phyloP scores from a whole-genome alignment of 2,329 filamentous ascomycete genomes.

The Colletotrichum musae region DNA sequence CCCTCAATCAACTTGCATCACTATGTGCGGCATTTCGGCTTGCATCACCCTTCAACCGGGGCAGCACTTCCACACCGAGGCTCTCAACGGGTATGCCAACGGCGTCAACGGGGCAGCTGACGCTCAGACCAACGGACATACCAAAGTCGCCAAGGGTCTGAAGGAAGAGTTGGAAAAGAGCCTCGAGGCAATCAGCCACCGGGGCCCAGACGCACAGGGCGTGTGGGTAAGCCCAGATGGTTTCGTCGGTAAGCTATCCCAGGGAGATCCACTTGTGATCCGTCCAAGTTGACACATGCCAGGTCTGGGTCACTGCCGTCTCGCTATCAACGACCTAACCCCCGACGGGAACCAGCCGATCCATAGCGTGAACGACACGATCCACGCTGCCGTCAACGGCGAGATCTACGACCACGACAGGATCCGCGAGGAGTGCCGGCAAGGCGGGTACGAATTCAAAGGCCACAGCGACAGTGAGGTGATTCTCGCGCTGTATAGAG shows the following conservation, averaged over 20 bases:
- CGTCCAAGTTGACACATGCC: background rate
- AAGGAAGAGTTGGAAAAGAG: constrained; percentile 41
- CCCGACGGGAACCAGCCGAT: constrained; percentile 62
- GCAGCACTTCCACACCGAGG: constrained; percentile 14
- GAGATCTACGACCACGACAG: constrained; percentile 69
- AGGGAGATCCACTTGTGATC: no score
- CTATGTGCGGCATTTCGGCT: constrained; percentile 31
- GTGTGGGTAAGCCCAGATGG: constrained; percentile 44
- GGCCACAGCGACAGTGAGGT: constrained; percentile 66
- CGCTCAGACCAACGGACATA: background rate
- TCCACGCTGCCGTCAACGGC: constrained; percentile 72
- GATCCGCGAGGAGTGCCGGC: constrained; percentile 54
- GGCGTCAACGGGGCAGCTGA: background rate
- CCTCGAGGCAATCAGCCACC: constrained; percentile 46
- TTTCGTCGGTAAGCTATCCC: constrained; percentile 26
- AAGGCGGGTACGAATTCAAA: constrained; percentile 59
- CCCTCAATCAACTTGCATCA: background rate
- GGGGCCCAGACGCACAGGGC: constrained; percentile 49
- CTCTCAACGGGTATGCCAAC: constrained; percentile 23
- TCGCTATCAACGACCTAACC: constrained; percentile 67
- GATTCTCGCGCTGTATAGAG: constrained; percentile 65
- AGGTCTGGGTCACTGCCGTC: constrained; percentile 61
- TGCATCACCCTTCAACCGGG: constrained; percentile 18
- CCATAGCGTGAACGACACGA: constrained; percentile 49
- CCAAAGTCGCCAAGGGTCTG: background rate